Conservation (phyloP, 371 early-diverging fungal genomes). For the Chytridium lagenaria region DNA sequence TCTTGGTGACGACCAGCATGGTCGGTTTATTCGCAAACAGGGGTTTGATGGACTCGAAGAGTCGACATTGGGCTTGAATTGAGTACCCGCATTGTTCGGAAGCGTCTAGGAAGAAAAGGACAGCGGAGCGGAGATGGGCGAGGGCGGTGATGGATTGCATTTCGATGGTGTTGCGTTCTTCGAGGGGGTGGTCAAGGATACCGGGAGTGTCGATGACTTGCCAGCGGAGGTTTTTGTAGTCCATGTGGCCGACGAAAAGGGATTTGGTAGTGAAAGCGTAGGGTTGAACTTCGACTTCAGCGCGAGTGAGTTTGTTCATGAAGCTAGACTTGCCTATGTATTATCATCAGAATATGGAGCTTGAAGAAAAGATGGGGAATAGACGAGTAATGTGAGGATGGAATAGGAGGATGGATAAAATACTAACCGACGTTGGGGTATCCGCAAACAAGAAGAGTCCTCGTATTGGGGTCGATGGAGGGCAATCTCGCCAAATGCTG, state of each 20-base stretch:
- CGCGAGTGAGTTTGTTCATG: slow-evolving; percentile 99
- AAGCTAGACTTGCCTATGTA: slow-evolving; percentile 93
- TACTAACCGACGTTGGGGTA: slow-evolving; percentile 96
- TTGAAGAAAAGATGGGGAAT: neutral
- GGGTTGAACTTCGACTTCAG: slow-evolving; percentile 99
- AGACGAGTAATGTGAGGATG: no score
- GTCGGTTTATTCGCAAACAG: slow-evolving; percentile 99
- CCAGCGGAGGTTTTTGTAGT: slow-evolving; percentile 99
- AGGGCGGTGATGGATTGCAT: slow-evolving; percentile 99
- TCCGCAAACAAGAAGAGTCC: slow-evolving; percentile 99
- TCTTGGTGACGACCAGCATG: slow-evolving; percentile 97
- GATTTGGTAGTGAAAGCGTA: slow-evolving; percentile 99
- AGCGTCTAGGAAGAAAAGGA: slow-evolving; percentile 99
- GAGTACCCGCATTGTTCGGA: slow-evolving; percentile 99
- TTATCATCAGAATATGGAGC: neutral
- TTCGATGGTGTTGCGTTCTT: slow-evolving; percentile 99
- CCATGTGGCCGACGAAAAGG: slow-evolving; percentile 99
- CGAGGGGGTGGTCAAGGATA: slow-evolving; percentile 99
- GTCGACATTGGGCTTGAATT: slow-evolving; percentile 89
- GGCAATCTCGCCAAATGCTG: slow-evolving; percentile 99
- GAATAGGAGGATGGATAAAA: neutral
- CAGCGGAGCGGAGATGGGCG: slow-evolving; percentile 97
- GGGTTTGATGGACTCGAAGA: slow-evolving; percentile 97
- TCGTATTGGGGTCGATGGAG: slow-evolving; percentile 98
- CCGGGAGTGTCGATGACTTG: slow-evolving; percentile 99